These are phyloP conservation scores for Pulicaria dysenterica DNA, from an alignment of 129 eudicot species.

Conservation along the genomic window DNA sequence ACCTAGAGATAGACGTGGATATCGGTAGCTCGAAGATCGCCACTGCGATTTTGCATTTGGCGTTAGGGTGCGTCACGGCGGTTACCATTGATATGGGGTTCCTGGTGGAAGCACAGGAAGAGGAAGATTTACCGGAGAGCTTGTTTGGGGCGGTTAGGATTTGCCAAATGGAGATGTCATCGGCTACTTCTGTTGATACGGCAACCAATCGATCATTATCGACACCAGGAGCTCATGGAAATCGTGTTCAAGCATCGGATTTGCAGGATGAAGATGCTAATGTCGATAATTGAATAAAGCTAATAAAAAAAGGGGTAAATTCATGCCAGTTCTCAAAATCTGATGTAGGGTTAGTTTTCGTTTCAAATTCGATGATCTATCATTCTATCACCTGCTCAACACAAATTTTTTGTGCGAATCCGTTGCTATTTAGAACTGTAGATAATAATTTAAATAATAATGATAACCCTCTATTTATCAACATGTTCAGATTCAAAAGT, in stretches of 20 bases:
- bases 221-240: conserved; percentile 12
- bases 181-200: conserved; percentile 62
- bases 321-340: conserved; percentile 6
- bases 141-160: conserved; percentile 88
- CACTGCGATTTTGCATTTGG: conserved; percentile 67
- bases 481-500: background rate
- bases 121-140: conserved; percentile 79
- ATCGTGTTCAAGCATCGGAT: conserved; percentile 38
- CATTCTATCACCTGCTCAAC: conserved; percentile 16
- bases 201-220: background rate
- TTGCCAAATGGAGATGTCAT: conserved; percentile 87
- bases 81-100: conserved; percentile 96
- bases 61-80: conserved; percentile 76
- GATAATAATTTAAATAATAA: conserved; percentile 31
- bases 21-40: conserved; percentile 82
- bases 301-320: conserved; percentile 14
- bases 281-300: background rate
- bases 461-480: conserved; percentile 3
- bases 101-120: conserved; percentile 67
- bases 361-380: conserved; percentile 9
- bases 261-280: conserved; percentile 20
- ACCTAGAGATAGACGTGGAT: conserved; percentile 83
- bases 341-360: conserved; percentile 1
- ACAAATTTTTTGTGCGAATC: conserved; percentile 2
- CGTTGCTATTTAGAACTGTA: conserved; percentile 26